Percentiles rank a stretch among this genome's conserved stretches.
These are phyloP conservation scores for Teratosphaeria zuluensis DNA, from an alignment of 2,329 filamentous ascomycete genomes.

Conservation along the genomic window DNA sequence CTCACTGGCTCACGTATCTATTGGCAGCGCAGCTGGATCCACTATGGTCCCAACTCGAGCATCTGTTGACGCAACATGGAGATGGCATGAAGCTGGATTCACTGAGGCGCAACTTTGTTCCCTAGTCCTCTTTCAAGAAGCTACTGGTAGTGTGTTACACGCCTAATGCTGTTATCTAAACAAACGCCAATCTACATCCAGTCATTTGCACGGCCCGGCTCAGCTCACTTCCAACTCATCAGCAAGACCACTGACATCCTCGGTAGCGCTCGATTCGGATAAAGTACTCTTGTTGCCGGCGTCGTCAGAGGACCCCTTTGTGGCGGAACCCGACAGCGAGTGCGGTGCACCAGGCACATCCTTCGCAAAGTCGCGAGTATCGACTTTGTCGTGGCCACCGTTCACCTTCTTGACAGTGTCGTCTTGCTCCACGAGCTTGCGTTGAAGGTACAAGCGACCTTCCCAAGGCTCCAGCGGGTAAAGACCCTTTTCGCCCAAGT, in stretches of 20 bases:
- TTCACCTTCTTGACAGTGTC: constrained; percentile 9
- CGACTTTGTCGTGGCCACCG: neutral
- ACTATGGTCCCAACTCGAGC: too few relatives aligned
- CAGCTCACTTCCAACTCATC: neutral
- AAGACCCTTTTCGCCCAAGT: constrained; percentile 18
- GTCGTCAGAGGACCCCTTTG: neutral
- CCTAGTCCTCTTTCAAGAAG: too few relatives aligned
- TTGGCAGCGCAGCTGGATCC: too few relatives aligned
- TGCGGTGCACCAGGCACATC: neutral
- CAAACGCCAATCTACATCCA: neutral
- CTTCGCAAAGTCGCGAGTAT: neutral
- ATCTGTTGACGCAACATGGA: too few relatives aligned
- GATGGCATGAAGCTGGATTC: too few relatives aligned
- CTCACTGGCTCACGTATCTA: too few relatives aligned
- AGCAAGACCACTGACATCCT: neutral
- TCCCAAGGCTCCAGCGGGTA: constrained; percentile 25
- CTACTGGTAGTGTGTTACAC: neutral
- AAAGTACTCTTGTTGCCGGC: neutral
- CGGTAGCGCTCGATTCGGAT: neutral
- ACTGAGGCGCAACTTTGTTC: too few relatives aligned
- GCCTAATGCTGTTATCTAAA: neutral
- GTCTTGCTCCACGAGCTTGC: constrained; percentile 9
- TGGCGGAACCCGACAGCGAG: neutral
- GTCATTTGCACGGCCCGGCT: neutral
- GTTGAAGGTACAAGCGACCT: constrained; percentile 26